Base-by-base conservation (phyloP, 305 asterid species). In the Fraxinus angustifolia region DNA sequence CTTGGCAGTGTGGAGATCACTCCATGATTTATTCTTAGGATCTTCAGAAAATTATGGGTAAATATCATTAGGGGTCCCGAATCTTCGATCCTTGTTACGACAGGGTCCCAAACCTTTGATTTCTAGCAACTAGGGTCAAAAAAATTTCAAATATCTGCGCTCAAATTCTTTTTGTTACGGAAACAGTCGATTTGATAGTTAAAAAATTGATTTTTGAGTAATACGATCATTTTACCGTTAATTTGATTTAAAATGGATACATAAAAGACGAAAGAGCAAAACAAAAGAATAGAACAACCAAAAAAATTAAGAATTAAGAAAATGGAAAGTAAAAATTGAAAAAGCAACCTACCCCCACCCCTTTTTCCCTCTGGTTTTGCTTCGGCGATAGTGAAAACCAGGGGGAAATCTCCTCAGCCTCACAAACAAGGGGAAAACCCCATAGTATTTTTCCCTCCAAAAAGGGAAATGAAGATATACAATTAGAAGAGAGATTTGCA, bases 1-100 rank as follows among this genome's bases (percentile, higher is more conserved):
- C 40, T 62, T 78, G 38, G 40, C 45, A 48, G 58, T 7, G 30
- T 35, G 48, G 75, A 45, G 34, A 74, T 73, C 19, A 34, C 78
- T 53, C 76, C 77, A 53, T 11, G 48, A 80, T 30, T 31, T 53
- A 82, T 19, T 36, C 45, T 12, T 6, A 70, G 34, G 68, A 56
- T 76, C 79, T 58, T 26, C 78, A 73, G 56, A 3, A 33, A 82
- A 65, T 73, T 4, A 58, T 36, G 68, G 68, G 68, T 17, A 58
- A 58, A 58, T 58, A 58, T 19, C 68, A 58, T 12, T 19, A 58
- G 12, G 68, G 12, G 28, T 58, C 68, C 68, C 8, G 68, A 58
- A 19, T 58, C 68, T 58, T 58, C 3, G 28, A 58, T 17, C 68
- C 30, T 19, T 58, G 30, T 58, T 28, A 58, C 0, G 30, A 19